Evolutionary conservation across 164 flowering plant genomes (phyloP).

Genomic region (Berberis vulgaris): DNA sequence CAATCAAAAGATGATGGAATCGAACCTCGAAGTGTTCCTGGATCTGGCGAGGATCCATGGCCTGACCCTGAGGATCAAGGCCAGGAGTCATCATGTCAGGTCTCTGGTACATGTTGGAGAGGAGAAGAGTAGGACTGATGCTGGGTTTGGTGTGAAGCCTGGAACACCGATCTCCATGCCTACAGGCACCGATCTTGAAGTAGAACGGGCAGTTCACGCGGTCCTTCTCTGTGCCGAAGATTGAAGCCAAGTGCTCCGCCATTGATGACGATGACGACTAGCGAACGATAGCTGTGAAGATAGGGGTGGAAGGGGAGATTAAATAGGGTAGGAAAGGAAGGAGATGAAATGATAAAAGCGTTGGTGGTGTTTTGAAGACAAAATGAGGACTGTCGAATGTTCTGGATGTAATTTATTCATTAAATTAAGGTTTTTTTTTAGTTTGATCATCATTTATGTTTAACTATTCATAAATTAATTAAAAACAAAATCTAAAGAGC

Average conservation of each 20-base stretch:
- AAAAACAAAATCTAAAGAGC: too few relatives aligned
- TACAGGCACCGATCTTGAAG: slow-evolving; percentile 86
- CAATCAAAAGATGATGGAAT: too few relatives aligned
- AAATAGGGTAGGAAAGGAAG: too few relatives aligned
- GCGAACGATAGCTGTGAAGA: too few relatives aligned
- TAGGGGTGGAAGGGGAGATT: too few relatives aligned
- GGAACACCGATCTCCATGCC: slow-evolving; percentile 72
- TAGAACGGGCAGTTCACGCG: slow-evolving; percentile 90
- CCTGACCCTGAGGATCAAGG: slow-evolving; percentile 46
- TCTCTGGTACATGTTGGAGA: slow-evolving; percentile 71
- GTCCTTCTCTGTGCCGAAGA: slow-evolving; percentile 91
- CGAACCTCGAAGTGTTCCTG: slow-evolving; percentile 60
- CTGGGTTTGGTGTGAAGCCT: slow-evolving; percentile 61
- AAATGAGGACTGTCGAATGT: too few relatives aligned
- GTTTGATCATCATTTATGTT: too few relatives aligned
- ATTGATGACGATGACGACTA: slow-evolving; percentile 3
- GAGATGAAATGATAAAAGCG: too few relatives aligned
- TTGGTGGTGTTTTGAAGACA: too few relatives aligned
- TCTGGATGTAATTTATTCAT: too few relatives aligned
- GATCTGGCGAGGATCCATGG: slow-evolving; percentile 51
- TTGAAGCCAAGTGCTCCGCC: slow-evolving; percentile 96
- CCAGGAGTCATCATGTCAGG: slow-evolving; percentile 71
- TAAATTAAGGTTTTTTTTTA: too few relatives aligned
- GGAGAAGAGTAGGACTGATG: slow-evolving; percentile 54
- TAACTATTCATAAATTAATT: too few relatives aligned